A percentile compares a stretch with the other conserved stretches of the same genome.
Conservation (phyloP, 176 grass and related monocot genomes). For the Oryza rufipogon region DNA sequence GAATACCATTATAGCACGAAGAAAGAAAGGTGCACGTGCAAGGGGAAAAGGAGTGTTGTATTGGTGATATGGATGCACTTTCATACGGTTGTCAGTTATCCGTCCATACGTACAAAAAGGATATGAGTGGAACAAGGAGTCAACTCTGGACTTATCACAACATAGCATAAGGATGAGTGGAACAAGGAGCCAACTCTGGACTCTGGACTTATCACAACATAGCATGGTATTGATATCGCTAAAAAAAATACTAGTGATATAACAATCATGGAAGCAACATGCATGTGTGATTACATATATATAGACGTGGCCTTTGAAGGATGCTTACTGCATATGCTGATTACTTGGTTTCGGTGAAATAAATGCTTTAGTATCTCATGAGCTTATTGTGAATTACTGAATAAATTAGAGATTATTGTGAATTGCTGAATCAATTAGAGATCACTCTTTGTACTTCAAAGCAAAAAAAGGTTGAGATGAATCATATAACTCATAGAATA, state of each 20-base stretch:
- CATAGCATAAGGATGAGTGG: background rate
- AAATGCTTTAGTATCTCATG: constrained; percentile 12
- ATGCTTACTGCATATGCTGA: constrained; percentile 12
- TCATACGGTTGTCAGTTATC: constrained; percentile 5
- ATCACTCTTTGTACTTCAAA: background rate
- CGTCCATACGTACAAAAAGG: background rate
- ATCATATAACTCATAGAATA: background rate
- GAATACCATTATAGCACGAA: background rate
- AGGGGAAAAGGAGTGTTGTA: background rate
- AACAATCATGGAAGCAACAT: background rate
- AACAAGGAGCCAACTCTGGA: background rate
- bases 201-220: background rate
- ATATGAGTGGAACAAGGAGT: background rate
- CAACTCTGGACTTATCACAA: background rate
- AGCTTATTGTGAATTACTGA: constrained; percentile 5
- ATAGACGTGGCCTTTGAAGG: too few species aligned
- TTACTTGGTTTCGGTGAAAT: background rate
- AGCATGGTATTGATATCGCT: background rate
- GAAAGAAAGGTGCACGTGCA: background rate
- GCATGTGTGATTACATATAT: background rate
- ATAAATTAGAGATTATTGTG: background rate
- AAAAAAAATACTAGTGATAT: background rate
- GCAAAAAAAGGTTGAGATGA: background rate
- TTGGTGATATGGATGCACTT: background rate
- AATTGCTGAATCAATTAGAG: background rate